A percentile compares a stretch with the other conserved stretches of the same genome.
Conservation (phyloP, 805 yeast genomes). For the Sungouiozyma intestinalis region DNA sequence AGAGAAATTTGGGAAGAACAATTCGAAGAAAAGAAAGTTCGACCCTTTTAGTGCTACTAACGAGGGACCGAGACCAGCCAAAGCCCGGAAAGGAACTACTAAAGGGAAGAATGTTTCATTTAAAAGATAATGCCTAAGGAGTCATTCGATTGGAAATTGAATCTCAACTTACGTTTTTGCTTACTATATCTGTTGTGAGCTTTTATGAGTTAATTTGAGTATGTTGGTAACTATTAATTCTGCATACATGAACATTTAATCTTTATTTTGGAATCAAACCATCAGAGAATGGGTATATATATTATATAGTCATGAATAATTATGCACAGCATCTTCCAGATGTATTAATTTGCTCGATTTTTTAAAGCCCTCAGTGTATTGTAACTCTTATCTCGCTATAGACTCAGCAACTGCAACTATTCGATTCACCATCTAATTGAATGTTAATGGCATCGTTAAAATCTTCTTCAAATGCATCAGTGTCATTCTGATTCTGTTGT, state of each 20-base stretch:
- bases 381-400: background rate
- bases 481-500: constrained; percentile 65
- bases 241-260: background rate
- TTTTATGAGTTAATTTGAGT: background rate
- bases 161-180: background rate
- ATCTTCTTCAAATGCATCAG: constrained; percentile 84
- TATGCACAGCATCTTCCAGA: no score
- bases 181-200: background rate
- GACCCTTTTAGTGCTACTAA: constrained; percentile 48
- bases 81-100: constrained; percentile 27
- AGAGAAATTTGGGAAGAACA: constrained; percentile 7
- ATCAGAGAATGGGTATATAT: no score
- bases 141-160: background rate
- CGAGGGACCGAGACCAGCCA: constrained; percentile 45
- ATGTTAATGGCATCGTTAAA: constrained; percentile 94
- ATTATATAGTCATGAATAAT: no score
- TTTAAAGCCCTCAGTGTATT: background rate
- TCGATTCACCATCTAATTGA: constrained; percentile 72
- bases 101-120: constrained; percentile 24
- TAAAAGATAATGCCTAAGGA: constrained; percentile 13
- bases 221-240: background rate
- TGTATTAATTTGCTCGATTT: no score
- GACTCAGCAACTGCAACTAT: constrained; percentile 61
- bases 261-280: background rate
- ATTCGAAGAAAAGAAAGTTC: constrained; percentile 36